A percentile compares a stretch with the other conserved stretches of the same genome.
phyloP scores from a whole-genome alignment of 495 filamentous ascomycete species.

The Saxophila tyrrhenica region DNA sequence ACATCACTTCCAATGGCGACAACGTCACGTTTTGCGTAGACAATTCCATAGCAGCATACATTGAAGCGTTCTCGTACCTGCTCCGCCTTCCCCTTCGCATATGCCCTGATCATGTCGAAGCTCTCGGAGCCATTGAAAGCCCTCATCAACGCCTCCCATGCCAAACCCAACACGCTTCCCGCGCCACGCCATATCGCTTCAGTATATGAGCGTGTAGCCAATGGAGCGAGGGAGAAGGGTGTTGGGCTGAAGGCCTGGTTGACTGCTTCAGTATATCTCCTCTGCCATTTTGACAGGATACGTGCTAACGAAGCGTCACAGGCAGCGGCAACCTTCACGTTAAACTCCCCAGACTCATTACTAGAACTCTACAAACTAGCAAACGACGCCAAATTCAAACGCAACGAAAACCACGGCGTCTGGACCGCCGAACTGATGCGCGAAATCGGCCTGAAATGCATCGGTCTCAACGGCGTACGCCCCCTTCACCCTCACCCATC shows the following conservation, averaged over 20 bases:
- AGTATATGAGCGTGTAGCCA: conserved; percentile 48
- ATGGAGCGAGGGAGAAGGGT: conserved; percentile 40
- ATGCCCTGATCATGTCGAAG: no score
- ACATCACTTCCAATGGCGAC: no score
- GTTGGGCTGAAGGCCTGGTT: conserved; percentile 54
- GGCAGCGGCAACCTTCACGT: conserved; percentile 62
- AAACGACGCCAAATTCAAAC: conserved; percentile 24
- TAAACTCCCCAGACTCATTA: conserved; percentile 61
- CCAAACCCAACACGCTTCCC: conserved; percentile 54
- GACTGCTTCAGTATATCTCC: conserved; percentile 43
- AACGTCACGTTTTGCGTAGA: no score
- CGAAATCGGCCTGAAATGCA: conserved; percentile 70
- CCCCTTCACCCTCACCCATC: no score
- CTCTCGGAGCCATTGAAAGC: conserved; percentile 56
- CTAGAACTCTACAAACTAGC: conserved; percentile 42
- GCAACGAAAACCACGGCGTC: conserved; percentile 29
- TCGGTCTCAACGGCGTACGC: conserved; percentile 59
- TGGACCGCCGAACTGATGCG: conserved; percentile 62
- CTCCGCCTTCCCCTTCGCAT: no score
- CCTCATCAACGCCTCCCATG: conserved; percentile 56
- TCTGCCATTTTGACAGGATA: neutral
- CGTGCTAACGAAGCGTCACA: conserved; percentile 23
- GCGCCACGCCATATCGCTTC: conserved; percentile 48
- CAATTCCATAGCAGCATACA: no score
- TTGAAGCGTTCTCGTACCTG: no score